Evolutionary conservation across 202 grass and related monocot species (phyloP).

Genomic region (Zoysia matrella): DNA sequence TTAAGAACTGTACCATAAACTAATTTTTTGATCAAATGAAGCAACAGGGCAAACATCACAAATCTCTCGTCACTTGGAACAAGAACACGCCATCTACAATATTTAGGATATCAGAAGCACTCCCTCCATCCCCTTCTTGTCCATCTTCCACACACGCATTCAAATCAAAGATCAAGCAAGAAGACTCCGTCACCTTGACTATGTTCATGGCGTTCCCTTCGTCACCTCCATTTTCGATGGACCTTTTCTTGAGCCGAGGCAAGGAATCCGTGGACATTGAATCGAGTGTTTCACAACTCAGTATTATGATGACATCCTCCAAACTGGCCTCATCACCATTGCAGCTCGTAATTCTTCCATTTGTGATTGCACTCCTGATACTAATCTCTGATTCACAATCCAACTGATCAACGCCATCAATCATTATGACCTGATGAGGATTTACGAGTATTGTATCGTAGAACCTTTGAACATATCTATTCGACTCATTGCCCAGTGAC

Average conservation of each 20-base stretch:
- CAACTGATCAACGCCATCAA: constrained; percentile 61
- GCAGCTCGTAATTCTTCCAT: constrained; percentile 43
- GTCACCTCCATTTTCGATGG: constrained; percentile 22
- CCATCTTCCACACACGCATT: constrained; percentile 54
- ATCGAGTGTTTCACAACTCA: constrained; percentile 62
- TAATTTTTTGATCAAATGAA: constrained; percentile 42
- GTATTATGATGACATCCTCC: constrained; percentile 70
- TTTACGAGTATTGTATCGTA: constrained; percentile 52
- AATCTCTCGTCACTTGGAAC: constrained; percentile 47
- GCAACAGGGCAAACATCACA: constrained; percentile 30
- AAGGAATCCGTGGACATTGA: constrained; percentile 52
- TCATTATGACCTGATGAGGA: constrained; percentile 72
- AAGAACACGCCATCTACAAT: constrained; percentile 70
- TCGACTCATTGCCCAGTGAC: constrained; percentile 23
- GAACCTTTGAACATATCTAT: constrained; percentile 42
- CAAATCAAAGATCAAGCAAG: constrained; percentile 79
- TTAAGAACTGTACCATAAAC: background rate
- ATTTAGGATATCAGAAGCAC: constrained; percentile 40
- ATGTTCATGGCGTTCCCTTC: constrained; percentile 11
- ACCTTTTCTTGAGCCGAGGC: constrained; percentile 52
- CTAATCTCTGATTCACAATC: constrained; percentile 45
- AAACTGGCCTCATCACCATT: constrained; percentile 50
- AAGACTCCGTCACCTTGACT: constrained; percentile 26
- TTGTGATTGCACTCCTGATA: constrained; percentile 58
- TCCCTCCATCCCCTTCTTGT: constrained; percentile 14